Evolutionary conservation across 2,329 filamentous ascomycete species (phyloP).

Genomic region (Sordariomycetes sp.): DNA sequence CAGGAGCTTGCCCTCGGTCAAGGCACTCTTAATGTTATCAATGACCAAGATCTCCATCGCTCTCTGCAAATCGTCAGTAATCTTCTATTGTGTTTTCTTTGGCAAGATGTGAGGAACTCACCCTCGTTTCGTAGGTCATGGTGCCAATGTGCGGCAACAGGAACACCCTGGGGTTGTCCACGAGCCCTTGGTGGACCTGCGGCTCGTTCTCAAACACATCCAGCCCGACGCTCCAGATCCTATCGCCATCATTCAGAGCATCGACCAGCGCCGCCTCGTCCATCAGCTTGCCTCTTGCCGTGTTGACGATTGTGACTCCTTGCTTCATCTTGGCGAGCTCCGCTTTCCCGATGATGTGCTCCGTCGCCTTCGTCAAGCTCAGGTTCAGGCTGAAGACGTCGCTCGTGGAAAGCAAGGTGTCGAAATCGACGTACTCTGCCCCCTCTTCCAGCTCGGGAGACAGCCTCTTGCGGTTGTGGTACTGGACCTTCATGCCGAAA

Average conservation of each 20-base stretch:
- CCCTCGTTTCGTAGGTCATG: constrained; percentile 6
- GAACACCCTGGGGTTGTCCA: constrained; percentile 5
- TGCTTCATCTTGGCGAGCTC: constrained; percentile 64
- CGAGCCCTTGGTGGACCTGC: constrained; percentile 3
- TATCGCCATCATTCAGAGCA: constrained; percentile 52
- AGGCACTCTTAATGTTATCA: constrained; percentile 4
- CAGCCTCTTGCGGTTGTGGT: constrained; percentile 30
- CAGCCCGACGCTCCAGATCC: constrained; percentile 52
- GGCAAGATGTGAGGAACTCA: neutral
- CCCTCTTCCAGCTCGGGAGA: constrained; percentile 22
- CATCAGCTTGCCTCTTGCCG: constrained; percentile 63
- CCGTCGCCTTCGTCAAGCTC: constrained; percentile 55
- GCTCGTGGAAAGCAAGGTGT: constrained; percentile 20
- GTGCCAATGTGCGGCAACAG: constrained; percentile 8
- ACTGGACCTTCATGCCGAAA: constrained; percentile 33
- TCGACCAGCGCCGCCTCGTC: constrained; percentile 61
- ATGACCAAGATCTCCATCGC: constrained; percentile 4
- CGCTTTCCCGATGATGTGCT: constrained; percentile 37
- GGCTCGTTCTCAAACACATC: constrained; percentile 69
- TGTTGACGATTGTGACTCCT: constrained; percentile 63
- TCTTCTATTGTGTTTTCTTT: neutral
- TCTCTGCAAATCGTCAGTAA: constrained; percentile 9
- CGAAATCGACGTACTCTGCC: constrained; percentile 12
- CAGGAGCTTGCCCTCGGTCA: constrained; percentile 4
- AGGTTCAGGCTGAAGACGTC: constrained; percentile 61